phyloP scores from a whole-genome alignment of 139 green algal species.

The Bryopsis sp. region DNA sequence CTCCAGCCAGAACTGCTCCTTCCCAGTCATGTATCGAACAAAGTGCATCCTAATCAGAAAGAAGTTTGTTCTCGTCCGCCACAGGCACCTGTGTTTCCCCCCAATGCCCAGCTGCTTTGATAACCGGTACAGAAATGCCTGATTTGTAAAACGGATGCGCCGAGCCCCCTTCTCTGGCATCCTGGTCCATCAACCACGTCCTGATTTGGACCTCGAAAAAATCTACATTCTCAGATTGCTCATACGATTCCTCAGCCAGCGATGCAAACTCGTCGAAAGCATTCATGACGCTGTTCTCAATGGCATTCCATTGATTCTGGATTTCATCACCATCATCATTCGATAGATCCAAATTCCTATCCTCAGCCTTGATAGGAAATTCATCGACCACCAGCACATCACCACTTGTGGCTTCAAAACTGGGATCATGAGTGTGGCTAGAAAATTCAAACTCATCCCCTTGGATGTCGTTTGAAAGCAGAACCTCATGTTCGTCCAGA shows the following conservation, averaged over 20 bases:
- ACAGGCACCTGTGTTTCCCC: no score
- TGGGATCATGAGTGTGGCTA: no score
- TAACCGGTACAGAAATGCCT: no score
- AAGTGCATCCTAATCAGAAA: no score
- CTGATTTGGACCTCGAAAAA: conserved; percentile 9
- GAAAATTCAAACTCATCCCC: no score
- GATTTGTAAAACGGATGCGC: conserved; percentile 5
- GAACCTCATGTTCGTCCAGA: background rate
- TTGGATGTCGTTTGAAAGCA: no score
- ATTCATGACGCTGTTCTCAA: background rate
- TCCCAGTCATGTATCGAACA: no score
- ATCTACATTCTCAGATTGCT: background rate
- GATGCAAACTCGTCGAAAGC: background rate
- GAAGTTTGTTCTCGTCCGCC: no score
- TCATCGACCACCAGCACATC: background rate
- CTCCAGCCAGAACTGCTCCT: no score
- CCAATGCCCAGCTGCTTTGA: no score
- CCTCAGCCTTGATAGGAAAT: background rate
- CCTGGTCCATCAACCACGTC: background rate
- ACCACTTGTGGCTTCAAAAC: no score
- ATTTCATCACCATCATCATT: background rate
- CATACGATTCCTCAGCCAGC: background rate
- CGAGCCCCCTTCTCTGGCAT: background rate
- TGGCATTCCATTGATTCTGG: no score
- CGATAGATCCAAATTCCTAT: background rate